Evolutionary conservation across 2,329 filamentous ascomycete genomes (phyloP).

Genomic region (Grosmannia clavigera): DNA sequence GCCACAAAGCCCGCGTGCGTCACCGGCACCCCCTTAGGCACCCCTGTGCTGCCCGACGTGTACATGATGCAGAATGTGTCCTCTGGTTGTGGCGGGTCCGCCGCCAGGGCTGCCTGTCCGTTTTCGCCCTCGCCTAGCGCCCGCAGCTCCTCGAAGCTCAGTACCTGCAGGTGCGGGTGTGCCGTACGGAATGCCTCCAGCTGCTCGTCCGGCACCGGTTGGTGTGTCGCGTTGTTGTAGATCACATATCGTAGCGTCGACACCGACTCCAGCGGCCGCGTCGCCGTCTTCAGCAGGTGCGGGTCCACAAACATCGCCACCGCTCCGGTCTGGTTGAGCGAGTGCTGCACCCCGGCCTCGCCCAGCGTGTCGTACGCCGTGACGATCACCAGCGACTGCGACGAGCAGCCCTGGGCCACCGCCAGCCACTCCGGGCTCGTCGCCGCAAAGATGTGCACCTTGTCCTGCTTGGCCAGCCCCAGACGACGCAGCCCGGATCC

Average conservation of each 20-base stretch:
- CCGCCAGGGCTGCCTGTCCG: slow-evolving; percentile 52
- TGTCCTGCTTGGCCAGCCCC: slow-evolving; percentile 54
- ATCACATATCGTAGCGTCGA: slow-evolving; percentile 46
- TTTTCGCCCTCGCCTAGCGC: slow-evolving; percentile 49
- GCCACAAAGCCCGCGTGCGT: slow-evolving; percentile 71
- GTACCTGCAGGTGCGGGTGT: slow-evolving; percentile 38
- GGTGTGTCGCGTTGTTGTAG: slow-evolving; percentile 44
- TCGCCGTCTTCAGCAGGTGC: slow-evolving; percentile 53
- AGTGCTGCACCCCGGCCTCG: slow-evolving; percentile 72
- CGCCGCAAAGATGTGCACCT: slow-evolving; percentile 71
- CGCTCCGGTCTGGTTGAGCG: slow-evolving; percentile 67
- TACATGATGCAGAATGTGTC: slow-evolving; percentile 79
- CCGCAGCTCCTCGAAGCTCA: slow-evolving; percentile 43
- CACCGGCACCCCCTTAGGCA: slow-evolving; percentile 79
- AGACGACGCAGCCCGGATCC: slow-evolving; percentile 64
- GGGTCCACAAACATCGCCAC: slow-evolving; percentile 81
- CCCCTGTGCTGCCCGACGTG: slow-evolving; percentile 80
- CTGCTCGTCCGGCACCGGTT: slow-evolving; percentile 38
- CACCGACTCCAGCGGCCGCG: slow-evolving; percentile 42
- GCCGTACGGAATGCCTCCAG: slow-evolving; percentile 43
- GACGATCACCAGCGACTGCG: slow-evolving; percentile 83
- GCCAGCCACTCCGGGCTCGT: slow-evolving; percentile 79
- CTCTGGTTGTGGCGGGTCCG: slow-evolving; percentile 57
- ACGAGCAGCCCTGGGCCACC: slow-evolving; percentile 62
- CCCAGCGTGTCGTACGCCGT: slow-evolving; percentile 93